Conservation (phyloP, 129 eudicot genomes). For the Helianthus tuberosus region DNA sequence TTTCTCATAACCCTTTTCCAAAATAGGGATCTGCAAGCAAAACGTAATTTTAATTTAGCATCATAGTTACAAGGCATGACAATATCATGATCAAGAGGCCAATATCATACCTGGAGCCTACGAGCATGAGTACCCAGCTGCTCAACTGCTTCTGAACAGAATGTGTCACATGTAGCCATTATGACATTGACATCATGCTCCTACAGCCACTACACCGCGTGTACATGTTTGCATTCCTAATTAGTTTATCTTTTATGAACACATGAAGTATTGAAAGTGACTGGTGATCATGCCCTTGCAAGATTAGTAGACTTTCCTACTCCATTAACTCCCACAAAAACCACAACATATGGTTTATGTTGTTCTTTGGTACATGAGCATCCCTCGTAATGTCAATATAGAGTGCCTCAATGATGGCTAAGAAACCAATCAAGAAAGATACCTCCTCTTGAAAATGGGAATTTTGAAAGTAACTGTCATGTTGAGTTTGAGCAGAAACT, state of each 20-base stretch:
- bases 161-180: constrained; percentile 99
- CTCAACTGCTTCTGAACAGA: constrained; percentile 96
- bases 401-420: constrained; percentile 44
- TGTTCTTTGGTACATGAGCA: constrained; percentile 93
- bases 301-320: constrained; percentile 98
- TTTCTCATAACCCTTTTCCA: too few species aligned
- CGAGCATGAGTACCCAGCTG: constrained; percentile 96
- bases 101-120: constrained; percentile 74
- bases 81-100: neutral
- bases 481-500: too few species aligned
- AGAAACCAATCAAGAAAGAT: too few species aligned
- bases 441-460: too few species aligned
- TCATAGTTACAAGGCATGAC: neutral
- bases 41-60: neutral
- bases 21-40: constrained; percentile 53
- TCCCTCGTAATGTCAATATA: constrained; percentile 84
- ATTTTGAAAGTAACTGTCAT: too few species aligned
- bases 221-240: neutral
- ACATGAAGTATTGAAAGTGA: too few species aligned
- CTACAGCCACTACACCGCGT: constrained; percentile 96
- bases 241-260: neutral
- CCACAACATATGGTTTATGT: constrained; percentile 92
- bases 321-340: constrained; percentile 96
- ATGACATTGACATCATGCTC: constrained; percentile 83
- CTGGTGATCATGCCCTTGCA: constrained; percentile 57